Percentiles rank a stretch among this genome's conserved stretches.
Conservation (phyloP, 345 rosid genomes). For the Moringa oleifera region DNA sequence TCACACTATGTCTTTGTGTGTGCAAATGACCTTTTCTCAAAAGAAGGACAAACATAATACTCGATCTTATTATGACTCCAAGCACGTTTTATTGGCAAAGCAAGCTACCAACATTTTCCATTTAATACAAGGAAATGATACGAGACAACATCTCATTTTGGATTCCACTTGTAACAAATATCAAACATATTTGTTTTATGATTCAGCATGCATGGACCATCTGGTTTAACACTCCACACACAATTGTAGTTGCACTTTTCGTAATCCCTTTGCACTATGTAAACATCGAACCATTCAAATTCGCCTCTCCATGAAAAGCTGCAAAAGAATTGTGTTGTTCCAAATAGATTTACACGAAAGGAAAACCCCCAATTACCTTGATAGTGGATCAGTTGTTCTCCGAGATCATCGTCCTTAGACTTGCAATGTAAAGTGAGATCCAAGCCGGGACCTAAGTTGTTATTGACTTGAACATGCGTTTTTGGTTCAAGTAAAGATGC, state of each 20-base stretch:
- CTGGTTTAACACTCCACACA: constrained; percentile 1
- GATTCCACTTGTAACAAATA: background rate
- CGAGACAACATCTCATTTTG: too few relatives aligned
- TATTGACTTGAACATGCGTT: background rate
- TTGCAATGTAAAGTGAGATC: background rate
- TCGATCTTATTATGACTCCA: too few relatives aligned
- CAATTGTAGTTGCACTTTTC: background rate
- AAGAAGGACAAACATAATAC: too few relatives aligned
- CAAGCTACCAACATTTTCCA: too few relatives aligned
- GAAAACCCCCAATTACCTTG: background rate
- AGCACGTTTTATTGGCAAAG: too few relatives aligned
- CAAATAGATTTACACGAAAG: constrained; percentile 10
- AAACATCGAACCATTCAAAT: constrained; percentile 10
- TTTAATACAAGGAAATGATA: too few relatives aligned
- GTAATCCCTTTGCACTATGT: background rate
- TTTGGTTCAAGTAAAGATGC: background rate
- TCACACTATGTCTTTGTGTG: too few relatives aligned
- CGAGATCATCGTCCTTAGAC: constrained; percentile 7
- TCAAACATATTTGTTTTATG: background rate
- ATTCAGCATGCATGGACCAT: constrained; percentile 11
- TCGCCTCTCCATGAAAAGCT: constrained; percentile 10
- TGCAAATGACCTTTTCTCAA: too few relatives aligned
- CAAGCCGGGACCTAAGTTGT: constrained; percentile 5
- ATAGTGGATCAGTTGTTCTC: background rate
- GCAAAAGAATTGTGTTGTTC: constrained; percentile 7